Base-by-base conservation (phyloP, 768 basidiomycete species). In the Chalciporus pseudorubinellus region DNA sequence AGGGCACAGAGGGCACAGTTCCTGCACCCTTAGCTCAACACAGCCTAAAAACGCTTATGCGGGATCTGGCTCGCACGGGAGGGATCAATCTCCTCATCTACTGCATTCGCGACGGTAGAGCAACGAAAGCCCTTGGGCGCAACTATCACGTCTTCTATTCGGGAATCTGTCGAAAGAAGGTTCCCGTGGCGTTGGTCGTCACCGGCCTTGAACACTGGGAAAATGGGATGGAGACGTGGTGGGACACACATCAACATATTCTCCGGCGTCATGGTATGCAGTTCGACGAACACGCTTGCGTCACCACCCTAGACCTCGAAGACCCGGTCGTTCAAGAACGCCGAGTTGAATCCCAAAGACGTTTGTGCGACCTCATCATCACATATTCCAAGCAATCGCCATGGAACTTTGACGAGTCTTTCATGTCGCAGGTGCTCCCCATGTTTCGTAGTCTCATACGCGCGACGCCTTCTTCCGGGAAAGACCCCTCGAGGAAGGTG, bases 201-300 rank as follows among this genome's bases (percentile, higher is more conserved):
- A n/a, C n/a, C n/a, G n/a, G n/a, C n/a, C n/a, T n/a, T n/a, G n/a
- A n/a, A n/a, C n/a, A n/a, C n/a, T n/a, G n/a, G n/a, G n/a, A n/a
- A n/a, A 44, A 14, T 8, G 21, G 14, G 11, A 67, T 68, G 65
- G 61, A 67, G 29, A 39, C 42, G 7, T 67, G 67, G 65, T 67
- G 65, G 67, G 8, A 11, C 3, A 26, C 24, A 21, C 74, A 74
- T 44, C 47, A 67, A 31, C 28, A 24, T 10, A 24, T 20, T 0
- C 69, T 75, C 39, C 56, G 44, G 18, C 28, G 19, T 1, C 48
- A 59, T 12, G 59, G 59, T 3, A 75, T 75, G 57, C 14, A 39
- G 19, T 72, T 72, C 6, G 44, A 63, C 10, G 70, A 24, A 1
- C 56, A 16, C 10, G n/a, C n/a, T n/a, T n/a, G n/a, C n/a, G n/a